Conservation (phyloP, 2,329 filamentous ascomycete species). For the Alternaria ventricosa region DNA sequence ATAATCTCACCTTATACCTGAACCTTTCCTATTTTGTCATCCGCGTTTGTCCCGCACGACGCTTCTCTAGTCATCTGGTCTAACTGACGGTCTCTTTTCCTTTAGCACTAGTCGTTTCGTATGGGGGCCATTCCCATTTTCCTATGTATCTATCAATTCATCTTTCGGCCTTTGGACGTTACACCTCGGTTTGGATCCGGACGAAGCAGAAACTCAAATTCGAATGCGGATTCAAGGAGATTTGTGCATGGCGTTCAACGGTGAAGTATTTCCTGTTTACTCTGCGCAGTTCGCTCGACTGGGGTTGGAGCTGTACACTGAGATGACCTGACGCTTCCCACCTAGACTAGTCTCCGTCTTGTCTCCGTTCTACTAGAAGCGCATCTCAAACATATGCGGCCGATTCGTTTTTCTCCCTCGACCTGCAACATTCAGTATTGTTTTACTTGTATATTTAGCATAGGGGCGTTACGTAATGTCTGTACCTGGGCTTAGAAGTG, state of each 20-base stretch:
- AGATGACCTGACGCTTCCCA: slow-evolving; percentile 29
- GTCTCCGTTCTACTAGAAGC: slow-evolving; percentile 4
- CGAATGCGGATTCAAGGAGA: slow-evolving; percentile 18
- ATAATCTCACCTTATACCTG: slow-evolving; percentile 22
- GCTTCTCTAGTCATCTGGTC: slow-evolving; percentile 29
- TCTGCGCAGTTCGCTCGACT: slow-evolving; percentile 32
- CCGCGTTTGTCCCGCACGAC: slow-evolving; percentile 4
- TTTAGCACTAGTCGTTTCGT: slow-evolving; percentile 30
- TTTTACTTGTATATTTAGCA: slow-evolving; percentile 14
- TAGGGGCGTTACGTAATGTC: slow-evolving; percentile 20
- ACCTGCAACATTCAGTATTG: slow-evolving; percentile 9
- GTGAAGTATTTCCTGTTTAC: slow-evolving; percentile 24
- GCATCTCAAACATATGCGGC: slow-evolving; percentile 16
- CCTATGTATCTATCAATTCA: slow-evolving; percentile 43
- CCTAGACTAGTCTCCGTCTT: slow-evolving; percentile 8
- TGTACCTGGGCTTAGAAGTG: slow-evolving; percentile 12
- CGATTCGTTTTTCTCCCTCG: slow-evolving; percentile 4
- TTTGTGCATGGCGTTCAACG: slow-evolving; percentile 34
- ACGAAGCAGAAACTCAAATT: slow-evolving; percentile 24
- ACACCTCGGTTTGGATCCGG: slow-evolving; percentile 36
- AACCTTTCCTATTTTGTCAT: slow-evolving; percentile 13
- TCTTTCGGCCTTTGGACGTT: slow-evolving; percentile 34
- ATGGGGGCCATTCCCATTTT: slow-evolving; percentile 28
- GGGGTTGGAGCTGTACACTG: slow-evolving; percentile 37
- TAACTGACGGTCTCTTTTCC: slow-evolving; percentile 43